phyloP scores from a whole-genome alignment of 805 yeast genomes.

The Grigorovia yakushimaensis region DNA sequence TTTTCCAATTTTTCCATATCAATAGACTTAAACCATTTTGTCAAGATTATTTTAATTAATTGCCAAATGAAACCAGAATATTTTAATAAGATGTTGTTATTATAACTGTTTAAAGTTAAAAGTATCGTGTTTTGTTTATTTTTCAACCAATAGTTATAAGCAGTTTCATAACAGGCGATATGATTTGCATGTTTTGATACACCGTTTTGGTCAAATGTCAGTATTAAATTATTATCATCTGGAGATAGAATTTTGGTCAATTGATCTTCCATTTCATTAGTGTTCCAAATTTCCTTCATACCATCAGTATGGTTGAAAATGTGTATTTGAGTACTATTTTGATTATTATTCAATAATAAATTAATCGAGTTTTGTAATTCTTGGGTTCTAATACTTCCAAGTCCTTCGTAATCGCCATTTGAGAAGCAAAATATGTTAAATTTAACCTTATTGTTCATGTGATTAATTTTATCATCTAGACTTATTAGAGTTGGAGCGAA shows the following conservation, averaged over 20 bases:
- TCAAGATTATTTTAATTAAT: neutral
- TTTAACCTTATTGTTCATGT: constrained; percentile 2
- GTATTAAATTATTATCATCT: constrained; percentile 21
- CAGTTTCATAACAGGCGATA: constrained; percentile 48
- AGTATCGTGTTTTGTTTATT: neutral
- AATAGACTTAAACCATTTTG: neutral
- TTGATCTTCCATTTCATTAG: constrained; percentile 15
- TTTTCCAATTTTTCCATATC: neutral
- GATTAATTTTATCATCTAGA: constrained; percentile 11
- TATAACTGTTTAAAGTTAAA: constrained; percentile 5
- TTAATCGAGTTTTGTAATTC: constrained; percentile 40
- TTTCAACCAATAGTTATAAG: constrained; percentile 11
- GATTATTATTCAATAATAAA: constrained; percentile 11
- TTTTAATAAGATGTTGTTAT: constrained; percentile 12
- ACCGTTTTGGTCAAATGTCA: constrained; percentile 78
- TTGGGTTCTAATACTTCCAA: constrained; percentile 50
- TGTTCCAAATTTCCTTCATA: constrained; percentile 58
- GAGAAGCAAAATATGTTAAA: constrained; percentile 63
- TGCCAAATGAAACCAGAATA: constrained; percentile 19
- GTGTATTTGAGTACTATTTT: constrained; percentile 4
- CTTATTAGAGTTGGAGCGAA: constrained; percentile 55
- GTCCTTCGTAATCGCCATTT: constrained; percentile 64
- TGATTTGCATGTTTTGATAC: constrained; percentile 89
- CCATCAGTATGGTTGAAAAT: constrained; percentile 52
- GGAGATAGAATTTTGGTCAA: constrained; percentile 5